Evolutionary conservation across 345 rosid species (phyloP), one percentile per base, ranked within the genome.

Genomic region (Eucalyptus paniculata): DNA sequence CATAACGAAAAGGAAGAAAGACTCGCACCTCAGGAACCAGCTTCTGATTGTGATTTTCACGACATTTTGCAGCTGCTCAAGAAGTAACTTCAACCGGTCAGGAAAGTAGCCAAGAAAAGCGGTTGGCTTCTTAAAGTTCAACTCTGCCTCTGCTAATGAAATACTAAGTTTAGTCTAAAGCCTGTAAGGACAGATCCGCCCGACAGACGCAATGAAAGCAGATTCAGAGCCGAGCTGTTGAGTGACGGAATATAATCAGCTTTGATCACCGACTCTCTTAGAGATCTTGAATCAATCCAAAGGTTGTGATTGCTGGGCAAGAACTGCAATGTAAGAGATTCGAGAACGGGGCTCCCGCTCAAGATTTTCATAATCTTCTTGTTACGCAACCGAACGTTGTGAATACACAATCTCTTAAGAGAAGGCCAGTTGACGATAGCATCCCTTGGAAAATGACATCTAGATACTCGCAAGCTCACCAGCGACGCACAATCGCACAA

Each of bases 171-270:
- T 34, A 18, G 81, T 9, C 44, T 34, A 18, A 69, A 69, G 44
- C 44, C 44, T 18, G 4, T 5, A 12, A 9, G 34, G 69, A 6
- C 32, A 18, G 37, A 69, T 8, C 2, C 7, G 44, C 81, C 81
- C 7, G 7, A 69, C 81, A 34, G 40, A n/a, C 42, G 40, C 80
- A 67, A 32, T 32, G 80, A 67, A 32, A 32, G 80, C 40, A 67
- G 77, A 67, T 67, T n/a, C 11, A 0, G 77, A 67, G 21, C 77
- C 6, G 40, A 67, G 34, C 17, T 16, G 4, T 67, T 0, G 2
- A n/a, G 21, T 0, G 40, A 67, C 9, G 1, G 11, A 4, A 16
- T n/a, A 67, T 3, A n/a, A n/a, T 16, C 10, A 32, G 18, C 3
- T 34, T 69, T 0, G 4, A 69, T 69, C 13, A 17, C 44, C 8